Conservation (phyloP, 1,139 yeast species). For the Nadsonia starkeyi-henricii region DNA sequence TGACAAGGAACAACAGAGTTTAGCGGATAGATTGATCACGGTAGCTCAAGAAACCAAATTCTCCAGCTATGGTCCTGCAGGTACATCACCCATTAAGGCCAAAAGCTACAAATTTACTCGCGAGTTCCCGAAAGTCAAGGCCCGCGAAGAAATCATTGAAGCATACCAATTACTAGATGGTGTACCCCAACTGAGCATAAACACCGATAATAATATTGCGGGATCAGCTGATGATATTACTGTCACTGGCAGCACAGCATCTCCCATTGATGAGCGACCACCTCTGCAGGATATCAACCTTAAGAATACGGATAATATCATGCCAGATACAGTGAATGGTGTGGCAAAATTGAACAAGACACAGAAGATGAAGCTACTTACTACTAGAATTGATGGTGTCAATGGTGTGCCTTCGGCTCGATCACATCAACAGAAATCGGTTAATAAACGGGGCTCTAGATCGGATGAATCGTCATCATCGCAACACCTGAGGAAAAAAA, state of each 20-base stretch:
- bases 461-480: too few species aligned
- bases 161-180: background rate
- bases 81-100: background rate
- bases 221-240: background rate
- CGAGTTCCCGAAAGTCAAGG: background rate
- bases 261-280: background rate
- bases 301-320: background rate
- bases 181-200: background rate
- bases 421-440: too few species aligned
- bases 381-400: too few species aligned
- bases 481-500: too few species aligned
- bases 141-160: background rate
- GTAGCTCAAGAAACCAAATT: background rate
- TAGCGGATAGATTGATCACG: background rate
- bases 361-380: too few species aligned
- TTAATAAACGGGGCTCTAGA: too few species aligned
- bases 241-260: too few species aligned
- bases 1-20: background rate
- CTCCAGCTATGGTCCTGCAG: background rate
- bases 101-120: background rate
- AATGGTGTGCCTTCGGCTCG: too few species aligned
- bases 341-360: too few species aligned
- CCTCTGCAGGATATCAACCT: background rate
- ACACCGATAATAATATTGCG: background rate
- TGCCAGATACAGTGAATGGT: background rate